Conservation (phyloP, 371 early-diverging fungal species). For the Batrachochytrium dendrobatidis region DNA sequence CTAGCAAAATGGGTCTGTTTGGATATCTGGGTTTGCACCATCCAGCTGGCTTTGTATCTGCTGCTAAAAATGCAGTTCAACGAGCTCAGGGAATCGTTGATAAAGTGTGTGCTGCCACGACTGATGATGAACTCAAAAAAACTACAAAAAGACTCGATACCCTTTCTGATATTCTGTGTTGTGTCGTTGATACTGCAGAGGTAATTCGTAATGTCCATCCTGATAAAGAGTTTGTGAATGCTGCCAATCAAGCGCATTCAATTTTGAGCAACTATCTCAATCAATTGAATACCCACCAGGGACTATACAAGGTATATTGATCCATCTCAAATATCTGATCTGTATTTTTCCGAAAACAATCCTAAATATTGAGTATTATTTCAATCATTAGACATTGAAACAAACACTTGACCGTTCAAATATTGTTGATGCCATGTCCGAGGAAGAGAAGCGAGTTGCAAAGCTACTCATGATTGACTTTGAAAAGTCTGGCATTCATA, state of each 20-base stretch:
- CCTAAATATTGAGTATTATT: neutral
- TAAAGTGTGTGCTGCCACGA: constrained; percentile 14
- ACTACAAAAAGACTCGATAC: constrained; percentile 80
- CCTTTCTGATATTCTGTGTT: constrained; percentile 83
- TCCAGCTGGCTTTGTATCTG: constrained; percentile 16
- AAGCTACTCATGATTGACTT: constrained; percentile 81
- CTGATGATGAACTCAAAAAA: constrained; percentile 44
- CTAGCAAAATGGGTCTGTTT: constrained; percentile 16
- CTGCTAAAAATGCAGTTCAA: constrained; percentile 9
- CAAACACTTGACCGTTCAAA: constrained; percentile 51
- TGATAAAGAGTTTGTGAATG: constrained; percentile 54
- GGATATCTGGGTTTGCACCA: constrained; percentile 15
- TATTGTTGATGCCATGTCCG: constrained; percentile 46
- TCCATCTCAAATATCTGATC: neutral
- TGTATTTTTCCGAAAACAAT: neutral
- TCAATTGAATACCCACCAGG: constrained; percentile 81
- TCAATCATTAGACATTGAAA: constrained; percentile 14
- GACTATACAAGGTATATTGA: constrained; percentile 62
- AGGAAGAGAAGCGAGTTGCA: constrained; percentile 73
- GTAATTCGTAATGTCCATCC: constrained; percentile 89
- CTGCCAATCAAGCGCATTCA: constrained; percentile 72
- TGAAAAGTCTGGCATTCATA: constrained; percentile 89
- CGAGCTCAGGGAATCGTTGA: constrained; percentile 44
- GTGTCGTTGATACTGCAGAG: constrained; percentile 87
- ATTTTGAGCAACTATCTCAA: constrained; percentile 80